Base-by-base conservation (phyloP, 2,329 filamentous ascomycete species). In the Amesomyces nigricolor region DNA sequence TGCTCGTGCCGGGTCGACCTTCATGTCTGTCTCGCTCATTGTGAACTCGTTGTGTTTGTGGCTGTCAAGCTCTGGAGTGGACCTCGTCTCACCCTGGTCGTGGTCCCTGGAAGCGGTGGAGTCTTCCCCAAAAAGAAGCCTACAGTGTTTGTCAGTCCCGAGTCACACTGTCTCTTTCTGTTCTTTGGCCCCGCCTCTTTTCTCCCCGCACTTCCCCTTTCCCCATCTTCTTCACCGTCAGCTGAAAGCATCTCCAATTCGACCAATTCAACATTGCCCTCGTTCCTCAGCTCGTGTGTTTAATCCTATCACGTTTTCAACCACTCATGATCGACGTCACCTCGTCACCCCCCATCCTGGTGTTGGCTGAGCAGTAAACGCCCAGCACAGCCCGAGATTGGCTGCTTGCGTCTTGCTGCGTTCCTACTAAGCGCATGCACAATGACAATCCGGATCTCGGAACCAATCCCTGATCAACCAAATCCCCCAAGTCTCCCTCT, bases 1-100 rank as follows among this genome's bases (percentile, higher is more conserved):
- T 44, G 85, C 83, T 69, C 87, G 80, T 51, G 77, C 67, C 0
- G 81, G 75, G 62, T 85, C 77, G 60, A 87, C 73, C 64, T 81
- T 81, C 82, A 87, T 87, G 57, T 79, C 74, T 44, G 66, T 58
- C 47, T 75, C 72, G 61, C 70, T 72, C 78, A 79, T 80, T 48
- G 64, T 65, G 52, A 30, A 53, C 6, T 11, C 5, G 40, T 13
- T 40, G 14, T n/a, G 39, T n/a, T 39, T 6, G n/a, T 29, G 7
- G 29, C 10, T 38, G 38, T 19, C 6, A 32, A 9, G 46, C n/a
- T 47, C 35, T 43, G 17, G 9, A 30, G 13, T 43, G 44, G 16
- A 3, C 5, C 19, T 40, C 35, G 9, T 19, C 17, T 22, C 32
- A 39, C 46, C 46, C 37, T 39, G 16, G 47, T 49, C 32, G 7